phyloP scores from a whole-genome alignment of 2,329 filamentous ascomycete genomes.

The Penicillium janthinellum region DNA sequence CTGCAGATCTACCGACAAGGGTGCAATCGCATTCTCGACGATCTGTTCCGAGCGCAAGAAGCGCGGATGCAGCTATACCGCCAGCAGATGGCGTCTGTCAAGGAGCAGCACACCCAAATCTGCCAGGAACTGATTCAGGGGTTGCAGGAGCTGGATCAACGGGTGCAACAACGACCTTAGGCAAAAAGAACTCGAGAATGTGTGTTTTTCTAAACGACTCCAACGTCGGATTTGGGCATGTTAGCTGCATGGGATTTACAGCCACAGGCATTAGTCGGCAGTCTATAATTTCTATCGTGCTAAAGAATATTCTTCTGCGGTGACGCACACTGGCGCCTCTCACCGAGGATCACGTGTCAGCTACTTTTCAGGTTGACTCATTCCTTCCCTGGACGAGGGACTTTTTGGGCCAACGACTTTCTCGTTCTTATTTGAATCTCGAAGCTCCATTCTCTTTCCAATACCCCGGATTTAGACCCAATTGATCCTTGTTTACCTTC shows the following conservation, averaged over 20 bases:
- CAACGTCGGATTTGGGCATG: not conserved
- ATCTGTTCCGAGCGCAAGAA: constrained; percentile 45
- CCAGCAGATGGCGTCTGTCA: constrained; percentile 32
- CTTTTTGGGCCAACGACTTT: not conserved
- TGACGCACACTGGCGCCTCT: constrained; percentile 24
- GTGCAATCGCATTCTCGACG: constrained; percentile 46
- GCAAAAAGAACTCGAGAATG: not conserved
- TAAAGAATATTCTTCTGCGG: not conserved
- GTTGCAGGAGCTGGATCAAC: constrained; percentile 30
- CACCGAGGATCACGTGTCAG: constrained; percentile 35
- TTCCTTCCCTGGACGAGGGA: constrained; percentile 2
- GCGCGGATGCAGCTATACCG: constrained; percentile 38
- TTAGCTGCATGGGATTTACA: not conserved
- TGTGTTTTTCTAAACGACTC: not conserved
- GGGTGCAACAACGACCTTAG: constrained; percentile 18
- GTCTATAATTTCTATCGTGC: not conserved
- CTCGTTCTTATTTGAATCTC: constrained; percentile 1
- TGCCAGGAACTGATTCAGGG: constrained; percentile 35
- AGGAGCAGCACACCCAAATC: constrained; percentile 31
- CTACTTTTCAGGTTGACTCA: constrained; percentile 22
- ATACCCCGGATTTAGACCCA: not conserved
- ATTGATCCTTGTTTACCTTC: not conserved
- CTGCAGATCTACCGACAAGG: constrained; percentile 48
- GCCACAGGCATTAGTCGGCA: constrained; percentile 14
- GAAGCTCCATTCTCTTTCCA: not conserved